A percentile compares a stretch with the other conserved stretches of the same genome.
Conservation (phyloP, 768 basidiomycete genomes). For the Symmetrospora coprosmae region DNA sequence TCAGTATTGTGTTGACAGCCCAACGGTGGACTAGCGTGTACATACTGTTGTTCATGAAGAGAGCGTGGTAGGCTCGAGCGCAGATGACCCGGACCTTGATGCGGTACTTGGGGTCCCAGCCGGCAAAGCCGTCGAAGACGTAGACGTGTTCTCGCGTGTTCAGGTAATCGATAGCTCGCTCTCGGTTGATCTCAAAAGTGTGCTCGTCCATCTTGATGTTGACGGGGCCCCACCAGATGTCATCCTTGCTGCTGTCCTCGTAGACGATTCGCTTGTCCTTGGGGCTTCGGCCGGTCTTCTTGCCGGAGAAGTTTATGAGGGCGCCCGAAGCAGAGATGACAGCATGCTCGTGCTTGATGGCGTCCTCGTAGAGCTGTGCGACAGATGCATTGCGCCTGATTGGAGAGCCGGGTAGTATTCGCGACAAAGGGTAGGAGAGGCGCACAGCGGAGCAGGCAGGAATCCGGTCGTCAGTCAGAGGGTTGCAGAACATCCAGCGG, state of each 20-base stretch:
- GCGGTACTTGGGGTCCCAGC: slow-evolving; percentile 97
- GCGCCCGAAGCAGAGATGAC: slow-evolving; percentile 92
- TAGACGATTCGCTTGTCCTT: slow-evolving; percentile 99
- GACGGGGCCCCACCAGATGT: slow-evolving; percentile 98
- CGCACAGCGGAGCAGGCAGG: not conserved
- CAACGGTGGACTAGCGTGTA: not conserved
- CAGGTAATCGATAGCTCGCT: slow-evolving; percentile 71
- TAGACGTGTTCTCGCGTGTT: slow-evolving; percentile 91
- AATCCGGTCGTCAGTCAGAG: not conserved
- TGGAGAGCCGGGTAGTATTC: no score
- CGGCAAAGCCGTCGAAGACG: slow-evolving; percentile 89
- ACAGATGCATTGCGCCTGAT: slow-evolving; percentile 71
- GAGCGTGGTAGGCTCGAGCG: slow-evolving; percentile 92
- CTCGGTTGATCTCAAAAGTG: slow-evolving; percentile 98
- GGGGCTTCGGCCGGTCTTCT: slow-evolving; percentile 93
- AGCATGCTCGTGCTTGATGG: slow-evolving; percentile 94
- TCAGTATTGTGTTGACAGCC: slow-evolving; percentile 3
- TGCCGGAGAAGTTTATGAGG: slow-evolving; percentile 98
- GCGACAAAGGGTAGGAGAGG: not conserved
- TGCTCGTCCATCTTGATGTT: slow-evolving; percentile 74
- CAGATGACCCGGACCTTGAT: slow-evolving; percentile 99
- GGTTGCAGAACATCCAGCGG: not conserved
- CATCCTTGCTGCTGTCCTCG: slow-evolving; percentile 88
- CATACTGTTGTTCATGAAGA: slow-evolving; percentile 43
- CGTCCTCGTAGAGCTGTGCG: slow-evolving; percentile 54